Conservation (phyloP, 179 eudicot genomes). For the Actinidia arguta region DNA sequence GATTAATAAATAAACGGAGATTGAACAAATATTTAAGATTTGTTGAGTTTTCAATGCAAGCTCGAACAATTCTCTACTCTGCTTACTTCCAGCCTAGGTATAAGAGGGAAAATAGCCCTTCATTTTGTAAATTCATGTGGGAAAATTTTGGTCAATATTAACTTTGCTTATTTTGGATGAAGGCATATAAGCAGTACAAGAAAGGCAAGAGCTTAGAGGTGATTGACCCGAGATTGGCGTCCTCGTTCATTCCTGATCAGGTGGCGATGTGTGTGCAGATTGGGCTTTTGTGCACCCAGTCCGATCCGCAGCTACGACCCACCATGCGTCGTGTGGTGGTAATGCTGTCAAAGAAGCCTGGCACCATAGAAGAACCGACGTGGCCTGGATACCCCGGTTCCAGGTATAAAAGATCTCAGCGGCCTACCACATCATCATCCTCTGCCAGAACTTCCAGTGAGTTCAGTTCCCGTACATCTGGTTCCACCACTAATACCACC, state of each 20-base stretch:
- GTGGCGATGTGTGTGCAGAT: constrained; percentile 62
- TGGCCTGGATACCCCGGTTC: constrained; percentile 53
- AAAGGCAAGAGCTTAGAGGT: constrained; percentile 62
- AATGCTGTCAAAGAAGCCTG: constrained; percentile 63
- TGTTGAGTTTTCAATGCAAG: too few relatives aligned
- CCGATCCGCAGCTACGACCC: constrained; percentile 73
- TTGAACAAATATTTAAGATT: too few relatives aligned
- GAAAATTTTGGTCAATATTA: too few relatives aligned
- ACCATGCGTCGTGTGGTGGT: constrained; percentile 71
- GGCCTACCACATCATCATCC: constrained; percentile 36
- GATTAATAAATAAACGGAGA: too few relatives aligned
- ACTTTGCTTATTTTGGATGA: constrained; percentile 30
- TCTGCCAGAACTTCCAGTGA: constrained; percentile 29
- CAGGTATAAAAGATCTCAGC: constrained; percentile 35
- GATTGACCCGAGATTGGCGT: constrained; percentile 58
- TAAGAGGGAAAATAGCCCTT: too few relatives aligned
- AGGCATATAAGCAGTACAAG: constrained; percentile 80
- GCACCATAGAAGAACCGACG: constrained; percentile 53
- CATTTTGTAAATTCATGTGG: too few relatives aligned
- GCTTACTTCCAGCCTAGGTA: too few relatives aligned
- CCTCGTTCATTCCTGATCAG: constrained; percentile 63
- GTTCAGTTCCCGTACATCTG: constrained; percentile 30
- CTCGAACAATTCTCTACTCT: too few relatives aligned
- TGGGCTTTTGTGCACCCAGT: constrained; percentile 74
- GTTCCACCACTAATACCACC: constrained; percentile 31